Base-by-base conservation (phyloP, 169 alveolate species). In the Plasmodium cynomolgi region DNA sequence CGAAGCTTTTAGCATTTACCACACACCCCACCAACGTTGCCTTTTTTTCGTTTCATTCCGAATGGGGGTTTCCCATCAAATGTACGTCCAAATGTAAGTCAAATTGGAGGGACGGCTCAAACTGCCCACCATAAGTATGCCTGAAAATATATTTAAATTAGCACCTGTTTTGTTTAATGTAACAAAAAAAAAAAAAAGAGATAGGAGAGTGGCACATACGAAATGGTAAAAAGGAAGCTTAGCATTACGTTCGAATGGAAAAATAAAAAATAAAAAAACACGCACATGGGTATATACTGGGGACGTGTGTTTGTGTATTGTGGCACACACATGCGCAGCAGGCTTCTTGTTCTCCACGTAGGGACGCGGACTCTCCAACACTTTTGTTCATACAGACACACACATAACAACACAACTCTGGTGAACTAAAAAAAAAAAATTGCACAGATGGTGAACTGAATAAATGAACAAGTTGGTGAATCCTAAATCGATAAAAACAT, bases 111-210 rank as follows among this genome's bases (percentile, higher is more conserved):
- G 58, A 5, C 20, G n/a, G 6, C 58, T 47, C 20, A 47, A 47
- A 13, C 20, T 11, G 58, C 20, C 54, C 20, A 20, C 58, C 58
- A 13, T 13, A 41, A 41, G 54, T 41, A 47, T 47, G 58, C 58
- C 34, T 81, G 37, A 41, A 33, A n/a, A 81, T 81, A 81, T 81
- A 20, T 47, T 47, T 81, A 47, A 23, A 41, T 26, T 47, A 39
- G 8, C 37, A 54, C 80, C 68, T 71, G 80, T 26, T 84, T 44
- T 7, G 83, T 71, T 84, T 84, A 84, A 84, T 84, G 13, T 68
- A 84, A 84, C 92, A 62, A 84, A 72, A 72, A 84, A 82, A 82
- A 41, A 84, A 62, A 17, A 84, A 71, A 81, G 13, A 81, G 15
- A 47, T 4, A n/a, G 56, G 33, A 23, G 54, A n/a, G 26, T 9